These are phyloP conservation scores for Pseudogymnoascus sp. DNA, from an alignment of 2,329 filamentous ascomycete genomes.

Conservation along the genomic window DNA sequence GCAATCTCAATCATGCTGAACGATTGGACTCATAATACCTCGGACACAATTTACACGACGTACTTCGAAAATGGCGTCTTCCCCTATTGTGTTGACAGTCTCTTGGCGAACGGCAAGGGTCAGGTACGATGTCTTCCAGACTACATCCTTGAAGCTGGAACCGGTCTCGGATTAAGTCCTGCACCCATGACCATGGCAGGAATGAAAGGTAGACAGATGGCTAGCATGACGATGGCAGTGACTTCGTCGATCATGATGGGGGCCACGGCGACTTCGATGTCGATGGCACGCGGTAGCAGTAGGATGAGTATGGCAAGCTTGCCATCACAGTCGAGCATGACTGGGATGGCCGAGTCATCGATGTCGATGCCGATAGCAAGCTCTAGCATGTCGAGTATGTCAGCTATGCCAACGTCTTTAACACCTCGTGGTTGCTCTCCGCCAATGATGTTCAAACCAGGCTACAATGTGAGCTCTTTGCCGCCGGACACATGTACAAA, in stretches of 20 bases:
- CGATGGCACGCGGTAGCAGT: no score
- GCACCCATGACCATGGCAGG: conserved; percentile 8
- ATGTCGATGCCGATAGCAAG: conserved; percentile 8
- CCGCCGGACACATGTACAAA: conserved; percentile 17
- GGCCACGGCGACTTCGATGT: conserved; percentile 10
- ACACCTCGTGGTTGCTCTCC: conserved; percentile 15
- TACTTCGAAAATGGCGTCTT: conserved; percentile 14
- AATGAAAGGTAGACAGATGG: no score
- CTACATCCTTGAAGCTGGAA: conserved; percentile 15
- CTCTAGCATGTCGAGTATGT: conserved; percentile 12
- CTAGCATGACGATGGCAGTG: neutral
- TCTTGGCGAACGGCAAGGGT: conserved; percentile 17
- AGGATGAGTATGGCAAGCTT: no score
- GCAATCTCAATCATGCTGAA: conserved; percentile 14
- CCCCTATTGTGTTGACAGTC: conserved; percentile 18
- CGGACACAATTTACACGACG: conserved; percentile 14
- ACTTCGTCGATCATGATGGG: conserved; percentile 5
- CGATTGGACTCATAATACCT: conserved; percentile 17
- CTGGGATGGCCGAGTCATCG: neutral
- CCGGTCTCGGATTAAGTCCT: conserved; percentile 15
- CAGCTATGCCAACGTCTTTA: conserved; percentile 12
- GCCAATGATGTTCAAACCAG: conserved; percentile 19
- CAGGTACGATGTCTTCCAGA: conserved; percentile 17
- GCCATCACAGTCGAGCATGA: neutral
- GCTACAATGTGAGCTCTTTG: conserved; percentile 15